A percentile compares a stretch with the other conserved stretches of the same genome.
Evolutionary conservation across 2,329 filamentous ascomycete species (phyloP).

Genomic region (Ophiosphaerella narmari): DNA sequence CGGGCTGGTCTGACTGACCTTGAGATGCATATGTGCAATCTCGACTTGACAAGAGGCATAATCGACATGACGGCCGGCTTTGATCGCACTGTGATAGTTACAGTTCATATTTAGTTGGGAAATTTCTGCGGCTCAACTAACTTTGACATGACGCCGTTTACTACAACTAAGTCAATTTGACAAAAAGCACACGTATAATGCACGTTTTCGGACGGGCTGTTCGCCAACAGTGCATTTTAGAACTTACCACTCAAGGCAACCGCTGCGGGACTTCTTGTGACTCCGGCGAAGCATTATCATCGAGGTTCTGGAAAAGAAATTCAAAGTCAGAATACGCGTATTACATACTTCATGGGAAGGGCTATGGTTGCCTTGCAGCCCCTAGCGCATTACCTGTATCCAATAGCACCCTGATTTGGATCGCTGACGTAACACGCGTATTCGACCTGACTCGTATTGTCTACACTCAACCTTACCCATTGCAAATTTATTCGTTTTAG

Average conservation of each 20-base stretch:
- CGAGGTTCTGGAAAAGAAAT: not conserved
- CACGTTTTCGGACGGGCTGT: no score
- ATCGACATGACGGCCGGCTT: conserved; percentile 19
- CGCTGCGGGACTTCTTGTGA: conserved; percentile 26
- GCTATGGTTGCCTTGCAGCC: not conserved
- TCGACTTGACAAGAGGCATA: conserved; percentile 20
- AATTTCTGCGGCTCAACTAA: not conserved
- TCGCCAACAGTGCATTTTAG: not conserved
- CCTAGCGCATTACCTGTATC: not conserved
- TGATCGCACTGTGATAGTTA: conserved; percentile 20
- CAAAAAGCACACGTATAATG: no score
- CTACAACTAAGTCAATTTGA: conserved; percentile 2
- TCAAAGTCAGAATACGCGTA: conserved; percentile 9
- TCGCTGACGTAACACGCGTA: conserved; percentile 20
- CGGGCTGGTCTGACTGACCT: not conserved
- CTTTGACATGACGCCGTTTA: conserved; percentile 26
- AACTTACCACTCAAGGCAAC: conserved; percentile 26
- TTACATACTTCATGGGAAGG: conserved; percentile 5
- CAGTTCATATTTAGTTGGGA: no score
- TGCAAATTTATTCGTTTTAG: no score
- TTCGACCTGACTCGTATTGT: not conserved
- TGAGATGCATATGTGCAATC: conserved; percentile 16
- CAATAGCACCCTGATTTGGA: not conserved
- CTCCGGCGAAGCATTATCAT: conserved; percentile 23
- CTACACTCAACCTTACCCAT: not conserved